A percentile compares a stretch with the other conserved stretches of the same genome.
phyloP scores from a whole-genome alignment of 352 stramenopile species.

The Phytopythium helicoides region DNA sequence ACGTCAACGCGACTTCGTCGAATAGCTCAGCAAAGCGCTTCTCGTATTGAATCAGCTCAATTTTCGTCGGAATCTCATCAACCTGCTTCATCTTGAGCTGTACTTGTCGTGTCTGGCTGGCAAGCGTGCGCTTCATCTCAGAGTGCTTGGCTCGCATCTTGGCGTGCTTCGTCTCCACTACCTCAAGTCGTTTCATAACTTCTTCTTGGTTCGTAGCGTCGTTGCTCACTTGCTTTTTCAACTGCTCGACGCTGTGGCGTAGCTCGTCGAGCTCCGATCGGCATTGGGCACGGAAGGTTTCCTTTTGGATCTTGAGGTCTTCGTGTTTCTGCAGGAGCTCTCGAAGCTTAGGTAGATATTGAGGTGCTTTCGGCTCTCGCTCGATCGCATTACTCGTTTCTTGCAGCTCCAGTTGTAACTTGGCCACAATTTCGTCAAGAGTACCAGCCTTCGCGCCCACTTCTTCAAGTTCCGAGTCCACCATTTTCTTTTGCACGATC shows the following conservation, averaged over 20 bases:
- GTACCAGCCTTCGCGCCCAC: constrained; percentile 16
- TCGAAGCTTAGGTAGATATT: constrained; percentile 24
- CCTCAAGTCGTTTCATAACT: constrained; percentile 35
- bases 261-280: constrained; percentile 36
- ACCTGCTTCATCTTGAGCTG: constrained; percentile 65
- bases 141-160: constrained; percentile 67
- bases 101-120: constrained; percentile 53
- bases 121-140: constrained; percentile 60
- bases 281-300: constrained; percentile 41
- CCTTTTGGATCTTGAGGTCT: constrained; percentile 48
- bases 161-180: constrained; percentile 68
- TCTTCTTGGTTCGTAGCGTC: constrained; percentile 39
- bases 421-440: constrained; percentile 26
- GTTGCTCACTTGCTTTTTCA: constrained; percentile 31
- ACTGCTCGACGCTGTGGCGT: constrained; percentile 33
- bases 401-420: constrained; percentile 36
- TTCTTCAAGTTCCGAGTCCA: constrained; percentile 32
- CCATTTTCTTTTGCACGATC: constrained; percentile 39
- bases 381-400: constrained; percentile 34
- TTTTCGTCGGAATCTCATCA: constrained; percentile 81
- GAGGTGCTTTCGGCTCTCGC: constrained; percentile 20
- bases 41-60: constrained; percentile 90
- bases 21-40: constrained; percentile 88
- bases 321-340: constrained; percentile 51
- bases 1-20: constrained; percentile 80